Conservation (phyloP, 495 filamentous ascomycete species). For the Physcia stellaris region DNA sequence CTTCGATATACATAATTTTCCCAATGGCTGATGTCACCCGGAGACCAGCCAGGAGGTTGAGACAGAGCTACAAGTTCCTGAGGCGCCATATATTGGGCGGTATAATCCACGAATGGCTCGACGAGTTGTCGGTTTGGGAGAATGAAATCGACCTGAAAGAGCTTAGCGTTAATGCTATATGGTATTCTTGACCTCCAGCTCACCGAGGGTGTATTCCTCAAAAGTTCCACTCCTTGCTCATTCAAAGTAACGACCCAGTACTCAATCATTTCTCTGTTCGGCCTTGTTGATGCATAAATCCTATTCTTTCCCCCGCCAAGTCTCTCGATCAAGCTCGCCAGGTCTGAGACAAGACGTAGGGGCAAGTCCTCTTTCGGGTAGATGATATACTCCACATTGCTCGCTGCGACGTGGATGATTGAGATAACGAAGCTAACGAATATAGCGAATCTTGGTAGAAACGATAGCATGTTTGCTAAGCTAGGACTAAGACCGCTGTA, state of each 20-base stretch:
- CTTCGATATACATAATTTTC: not conserved
- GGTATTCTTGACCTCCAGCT: not conserved
- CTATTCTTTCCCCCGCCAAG: not conserved
- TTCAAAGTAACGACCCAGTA: not conserved
- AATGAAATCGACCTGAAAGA: not conserved
- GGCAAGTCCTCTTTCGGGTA: not conserved
- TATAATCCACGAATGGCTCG: not conserved
- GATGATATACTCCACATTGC: not conserved
- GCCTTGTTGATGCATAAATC: not conserved
- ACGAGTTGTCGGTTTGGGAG: not conserved
- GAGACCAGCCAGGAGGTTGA: not conserved
- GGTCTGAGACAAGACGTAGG: not conserved
- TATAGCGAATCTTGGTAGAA: not conserved
- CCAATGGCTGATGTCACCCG: not conserved
- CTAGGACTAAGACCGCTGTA: no score
- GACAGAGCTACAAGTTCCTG: not conserved
- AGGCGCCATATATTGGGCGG: not conserved
- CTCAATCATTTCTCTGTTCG: not conserved
- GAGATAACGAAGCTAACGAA: not conserved
- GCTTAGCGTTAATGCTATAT: not conserved
- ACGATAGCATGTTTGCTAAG: not conserved
- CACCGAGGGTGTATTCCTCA: not conserved
- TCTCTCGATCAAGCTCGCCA: not conserved
- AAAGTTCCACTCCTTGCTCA: not conserved
- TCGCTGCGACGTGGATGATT: not conserved